phyloP scores from a whole-genome alignment of 2,329 filamentous ascomycete genomes.

The Nemania abortiva region DNA sequence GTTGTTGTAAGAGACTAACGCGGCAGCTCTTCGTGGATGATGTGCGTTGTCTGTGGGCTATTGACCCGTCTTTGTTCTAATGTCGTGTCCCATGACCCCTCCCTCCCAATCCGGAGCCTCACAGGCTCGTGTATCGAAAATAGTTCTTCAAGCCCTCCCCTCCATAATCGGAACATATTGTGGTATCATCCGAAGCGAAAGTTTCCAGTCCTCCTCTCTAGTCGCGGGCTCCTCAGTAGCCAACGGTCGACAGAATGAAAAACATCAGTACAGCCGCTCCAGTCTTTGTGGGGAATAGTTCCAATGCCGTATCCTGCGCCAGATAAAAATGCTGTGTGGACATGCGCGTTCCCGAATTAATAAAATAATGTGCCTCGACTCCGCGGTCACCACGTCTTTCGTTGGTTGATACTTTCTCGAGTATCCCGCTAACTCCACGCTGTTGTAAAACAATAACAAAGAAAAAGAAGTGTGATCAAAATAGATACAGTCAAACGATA shows the following conservation, averaged over 20 bases:
- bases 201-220: conserved; percentile 46
- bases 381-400: conserved; percentile 42
- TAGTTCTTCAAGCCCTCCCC: conserved; percentile 39
- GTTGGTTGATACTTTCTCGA: conserved; percentile 45
- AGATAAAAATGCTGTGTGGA: conserved; percentile 48
- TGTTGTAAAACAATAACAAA: conserved; percentile 49
- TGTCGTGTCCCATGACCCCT: conserved; percentile 43
- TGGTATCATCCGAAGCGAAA: conserved; percentile 54
- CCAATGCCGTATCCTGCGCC: conserved; percentile 49
- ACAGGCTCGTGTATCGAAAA: conserved; percentile 41
- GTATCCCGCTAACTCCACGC: conserved; percentile 52
- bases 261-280: conserved; percentile 44
- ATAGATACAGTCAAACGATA: conserved; percentile 47
- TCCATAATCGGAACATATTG: conserved; percentile 37
- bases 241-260: conserved; percentile 42
- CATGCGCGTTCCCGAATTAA: conserved; percentile 36
- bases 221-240: conserved; percentile 42
- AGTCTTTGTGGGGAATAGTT: conserved; percentile 30
- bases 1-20: conserved; percentile 23
- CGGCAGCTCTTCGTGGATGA: conserved; percentile 40
- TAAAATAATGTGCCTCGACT: conserved; percentile 39
- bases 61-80: conserved; percentile 49
- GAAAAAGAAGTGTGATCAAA: conserved; percentile 37
- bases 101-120: conserved; percentile 30
- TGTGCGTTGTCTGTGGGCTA: conserved; percentile 41